Evolutionary conservation across 169 alveolate genomes (phyloP), one percentile per base, ranked within the genome.

Genomic region (Hammondia hammondi): DNA sequence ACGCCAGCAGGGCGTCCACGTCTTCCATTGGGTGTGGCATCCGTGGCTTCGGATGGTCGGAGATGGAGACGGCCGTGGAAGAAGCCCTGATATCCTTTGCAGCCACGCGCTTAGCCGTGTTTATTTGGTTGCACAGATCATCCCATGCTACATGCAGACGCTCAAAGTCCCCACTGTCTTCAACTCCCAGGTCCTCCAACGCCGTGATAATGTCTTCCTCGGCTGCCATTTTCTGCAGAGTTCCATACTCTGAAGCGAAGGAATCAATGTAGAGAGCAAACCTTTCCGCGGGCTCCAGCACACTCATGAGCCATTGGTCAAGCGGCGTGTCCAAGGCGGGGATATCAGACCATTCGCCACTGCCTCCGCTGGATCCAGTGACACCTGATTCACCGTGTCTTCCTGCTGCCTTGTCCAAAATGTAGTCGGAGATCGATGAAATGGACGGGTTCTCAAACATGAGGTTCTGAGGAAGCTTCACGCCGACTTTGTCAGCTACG

Each of bases 401-500:
- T 27, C 88, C 89, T 29, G 45, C 70, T 46, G 92, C 95, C 67
- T 87, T 88, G 84, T 71, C 92, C 61, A 91, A 57, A 37, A 96
- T 94, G 84, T 95, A 95, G 85, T 92, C 94, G 2, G 96, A 88
- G 81, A 96, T 95, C 61, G 95, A 95, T 17, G 91, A 94, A 37
- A 96, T 95, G 35, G 96, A 91, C 14, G 97, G 97, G 57, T 96
- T 96, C 96, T 96, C 97, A 85, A 96, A 95, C 82, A 95, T 93
- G 9, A 96, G 92, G n/a, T 94, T 96, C 84, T 96, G 97, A 2
- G 98, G 98, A 43, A 96, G 95, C 91, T 94, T 96, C 57, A 96
- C 97, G 1, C 97, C 98, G 17, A 97, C 95, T 35, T 67, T 85
- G 32, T 88, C 92, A 46, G 97, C 90, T 81, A 97, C 94, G 67